Conservation (phyloP, 768 basidiomycete genomes). For the Tylopilus sp. region DNA sequence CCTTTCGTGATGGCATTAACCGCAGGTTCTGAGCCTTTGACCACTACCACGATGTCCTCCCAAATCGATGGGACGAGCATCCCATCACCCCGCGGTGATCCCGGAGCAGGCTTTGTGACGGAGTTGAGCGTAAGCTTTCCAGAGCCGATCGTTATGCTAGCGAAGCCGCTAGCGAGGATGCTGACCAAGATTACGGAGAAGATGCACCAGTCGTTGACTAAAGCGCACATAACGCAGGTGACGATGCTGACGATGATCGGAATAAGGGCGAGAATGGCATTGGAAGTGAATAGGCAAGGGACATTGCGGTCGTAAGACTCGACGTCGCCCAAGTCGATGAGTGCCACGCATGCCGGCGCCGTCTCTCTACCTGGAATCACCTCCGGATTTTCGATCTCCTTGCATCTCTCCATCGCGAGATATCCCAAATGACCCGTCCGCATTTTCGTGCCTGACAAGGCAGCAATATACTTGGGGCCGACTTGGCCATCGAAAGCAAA, state of each 20-base stretch:
- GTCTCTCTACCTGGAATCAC: slow-evolving; percentile 15
- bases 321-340: slow-evolving; percentile 16
- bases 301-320: not conserved
- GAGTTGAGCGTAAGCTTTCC: slow-evolving; percentile 18
- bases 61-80: slow-evolving; percentile 12
- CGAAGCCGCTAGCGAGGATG: slow-evolving; percentile 28
- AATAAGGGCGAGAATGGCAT: slow-evolving; percentile 13
- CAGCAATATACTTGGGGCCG: slow-evolving; percentile 27
- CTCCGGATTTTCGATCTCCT: too few relatives aligned
- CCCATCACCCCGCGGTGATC: slow-evolving; percentile 28
- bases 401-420: slow-evolving; percentile 20
- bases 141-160: slow-evolving; percentile 25
- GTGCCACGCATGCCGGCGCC: slow-evolving; percentile 9
- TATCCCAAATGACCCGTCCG: slow-evolving; percentile 30
- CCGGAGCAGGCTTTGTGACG: slow-evolving; percentile 9
- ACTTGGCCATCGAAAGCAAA: slow-evolving; percentile 25
- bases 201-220: slow-evolving; percentile 30
- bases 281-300: not conserved
- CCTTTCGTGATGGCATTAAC: slow-evolving; percentile 31
- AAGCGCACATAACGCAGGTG: slow-evolving; percentile 22
- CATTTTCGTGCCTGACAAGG: slow-evolving; percentile 26
- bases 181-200: slow-evolving; percentile 30
- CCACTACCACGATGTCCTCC: slow-evolving; percentile 21
- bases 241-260: slow-evolving; percentile 26
- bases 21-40: slow-evolving; percentile 27